Conservation (phyloP, 306 rosid genomes). For the Cucurbita moschata region DNA sequence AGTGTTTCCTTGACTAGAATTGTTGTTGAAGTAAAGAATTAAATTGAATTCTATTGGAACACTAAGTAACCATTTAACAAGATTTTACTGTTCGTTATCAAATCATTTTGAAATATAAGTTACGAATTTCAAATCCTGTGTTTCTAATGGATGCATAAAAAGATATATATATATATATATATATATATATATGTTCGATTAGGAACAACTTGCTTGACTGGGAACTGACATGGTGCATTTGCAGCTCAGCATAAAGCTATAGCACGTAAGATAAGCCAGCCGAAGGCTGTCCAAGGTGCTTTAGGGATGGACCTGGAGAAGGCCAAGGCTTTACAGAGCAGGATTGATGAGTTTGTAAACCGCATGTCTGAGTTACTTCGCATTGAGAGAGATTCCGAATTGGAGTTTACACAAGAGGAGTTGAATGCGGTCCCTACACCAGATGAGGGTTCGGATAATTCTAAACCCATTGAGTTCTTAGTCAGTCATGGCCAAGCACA, state of each 20-base stretch:
- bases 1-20: background rate
- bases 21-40: background rate
- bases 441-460: slow-evolving; percentile 31
- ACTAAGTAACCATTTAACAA: background rate
- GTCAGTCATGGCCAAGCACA: slow-evolving; percentile 72
- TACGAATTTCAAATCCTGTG: background rate
- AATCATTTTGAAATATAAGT: background rate
- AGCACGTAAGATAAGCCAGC: slow-evolving; percentile 37
- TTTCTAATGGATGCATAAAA: background rate
- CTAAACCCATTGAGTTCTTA: slow-evolving; percentile 61
- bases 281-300: slow-evolving; percentile 36
- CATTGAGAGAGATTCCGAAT: slow-evolving; percentile 67
- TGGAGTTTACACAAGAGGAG: slow-evolving; percentile 83
- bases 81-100: background rate
- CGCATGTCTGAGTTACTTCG: slow-evolving; percentile 57
- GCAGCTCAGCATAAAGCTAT: slow-evolving; percentile 57
- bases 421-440: slow-evolving; percentile 73
- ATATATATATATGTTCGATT: background rate
- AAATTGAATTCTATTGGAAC: background rate
- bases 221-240: slow-evolving; percentile 16
- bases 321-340: slow-evolving; percentile 41
- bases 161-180: background rate
- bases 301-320: slow-evolving; percentile 54
- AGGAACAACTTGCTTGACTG: slow-evolving; percentile 2
- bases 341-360: slow-evolving; percentile 43